phyloP scores from a whole-genome alignment of 2,329 filamentous ascomycete species.

The Colletotrichum destructivum region DNA sequence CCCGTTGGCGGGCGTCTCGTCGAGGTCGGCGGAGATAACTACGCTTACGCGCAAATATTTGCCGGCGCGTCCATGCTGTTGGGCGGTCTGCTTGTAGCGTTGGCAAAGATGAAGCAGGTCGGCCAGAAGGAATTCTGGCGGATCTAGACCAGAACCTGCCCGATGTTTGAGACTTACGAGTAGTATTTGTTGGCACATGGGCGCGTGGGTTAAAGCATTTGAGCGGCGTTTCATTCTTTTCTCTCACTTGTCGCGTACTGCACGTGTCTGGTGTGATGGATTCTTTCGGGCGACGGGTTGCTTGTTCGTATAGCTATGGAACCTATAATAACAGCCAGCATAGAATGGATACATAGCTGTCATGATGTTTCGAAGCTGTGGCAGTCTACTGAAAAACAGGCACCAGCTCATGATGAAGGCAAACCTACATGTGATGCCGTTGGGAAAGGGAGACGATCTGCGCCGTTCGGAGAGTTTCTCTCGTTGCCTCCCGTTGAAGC shows the following conservation, averaged over 20 bases:
- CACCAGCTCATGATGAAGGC: not conserved
- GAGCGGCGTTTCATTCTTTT: not conserved
- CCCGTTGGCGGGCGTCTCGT: constrained; percentile 63
- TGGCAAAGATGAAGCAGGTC: constrained; percentile 39
- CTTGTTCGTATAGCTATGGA: too few relatives aligned
- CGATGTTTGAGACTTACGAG: too few relatives aligned
- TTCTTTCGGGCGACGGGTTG: too few relatives aligned
- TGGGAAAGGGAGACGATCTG: not conserved
- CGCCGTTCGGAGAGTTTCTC: not conserved
- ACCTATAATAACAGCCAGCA: not conserved
- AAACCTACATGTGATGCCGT: too few relatives aligned
- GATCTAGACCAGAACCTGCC: not conserved
- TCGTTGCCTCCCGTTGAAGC: not conserved
- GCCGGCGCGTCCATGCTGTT: constrained; percentile 32
- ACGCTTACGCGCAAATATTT: constrained; percentile 33
- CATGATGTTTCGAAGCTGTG: not conserved
- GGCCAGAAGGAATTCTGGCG: constrained; percentile 28
- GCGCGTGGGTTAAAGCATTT: not conserved
- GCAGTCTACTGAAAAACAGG: too few relatives aligned
- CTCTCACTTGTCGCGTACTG: too few relatives aligned
- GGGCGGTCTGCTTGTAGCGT: constrained; percentile 30
- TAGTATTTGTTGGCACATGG: not conserved
- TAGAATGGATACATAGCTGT: not conserved
- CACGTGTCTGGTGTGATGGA: too few relatives aligned
- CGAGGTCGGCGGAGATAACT: constrained; percentile 23